Evolutionary conservation across 2,329 filamentous ascomycete species (phyloP), one percentile per base, ranked within the genome.

Genomic region (Aspergillus hiratsukae): DNA sequence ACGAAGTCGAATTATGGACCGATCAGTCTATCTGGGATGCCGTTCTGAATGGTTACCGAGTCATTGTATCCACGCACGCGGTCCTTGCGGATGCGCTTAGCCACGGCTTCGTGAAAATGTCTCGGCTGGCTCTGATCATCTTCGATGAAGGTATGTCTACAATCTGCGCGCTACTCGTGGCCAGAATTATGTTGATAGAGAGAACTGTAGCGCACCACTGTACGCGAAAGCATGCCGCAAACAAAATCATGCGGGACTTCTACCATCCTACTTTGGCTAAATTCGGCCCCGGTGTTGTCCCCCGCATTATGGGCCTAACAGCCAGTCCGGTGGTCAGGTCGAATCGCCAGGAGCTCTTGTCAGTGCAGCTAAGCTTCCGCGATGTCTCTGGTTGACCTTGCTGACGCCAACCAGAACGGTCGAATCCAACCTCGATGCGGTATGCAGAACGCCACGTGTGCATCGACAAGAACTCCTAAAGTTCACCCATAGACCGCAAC

Each of bases 1-100:
- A 91, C 60, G 83, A 84, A 48, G 79, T 91, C 1, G 85, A 94
- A 19, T 81, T 84, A 35, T 96, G 91, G 91, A 85, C 83, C 0
- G 80, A 84, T 5, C 79, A 85, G 61, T 64, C 72, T 1, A 78
- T 85, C 1, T 96, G 91, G 91, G 78, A 88, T 56, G 78, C 76
- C 0, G 79, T 87, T 1, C 76, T 96, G 1, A 63, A 76, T 2
- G 85, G 87, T 49, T 80, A 88, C 23, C 81, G 83, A 1, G 79
- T 95, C n/a, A 83, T 95, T 4, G 80, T 96, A 1, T 91, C 89
- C 0, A 94, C 91, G 0, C 86, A 87, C 58, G 86, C 89, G 58
- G 81, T 95, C 1, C 78, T 96, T 11, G 75, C 84, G 2, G 89
- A 95, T 71, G 90, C 89, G 2, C 77, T 95, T 43, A 77, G 74